Conservation (phyloP, 805 yeast species). For the Blastobotrys americana region DNA sequence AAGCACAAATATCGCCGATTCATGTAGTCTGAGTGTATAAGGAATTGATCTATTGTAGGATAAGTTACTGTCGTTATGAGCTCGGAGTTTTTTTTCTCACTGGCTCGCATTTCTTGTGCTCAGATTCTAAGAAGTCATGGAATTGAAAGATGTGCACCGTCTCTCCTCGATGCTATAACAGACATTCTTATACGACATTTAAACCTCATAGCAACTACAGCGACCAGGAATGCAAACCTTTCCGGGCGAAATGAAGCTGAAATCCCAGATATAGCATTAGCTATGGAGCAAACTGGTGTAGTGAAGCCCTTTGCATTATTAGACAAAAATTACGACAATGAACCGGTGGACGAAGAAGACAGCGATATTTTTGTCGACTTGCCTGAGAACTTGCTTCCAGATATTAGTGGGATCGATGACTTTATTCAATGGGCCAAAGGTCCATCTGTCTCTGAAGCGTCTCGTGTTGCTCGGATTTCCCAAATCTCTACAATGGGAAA, state of each 20-base stretch:
- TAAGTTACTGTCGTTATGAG: no score
- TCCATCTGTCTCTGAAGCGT: slow-evolving; percentile 38
- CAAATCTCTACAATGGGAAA: slow-evolving; percentile 2
- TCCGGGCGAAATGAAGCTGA: slow-evolving; percentile 42
- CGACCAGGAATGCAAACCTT: slow-evolving; percentile 43
- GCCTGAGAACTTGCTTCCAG: not conserved
- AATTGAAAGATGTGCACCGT: slow-evolving; percentile 68
- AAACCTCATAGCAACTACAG: slow-evolving; percentile 43
- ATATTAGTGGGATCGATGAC: slow-evolving; percentile 41
- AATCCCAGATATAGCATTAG: slow-evolving; percentile 64
- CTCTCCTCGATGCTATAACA: slow-evolving; percentile 65
- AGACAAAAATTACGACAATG: slow-evolving; percentile 46
- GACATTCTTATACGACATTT: slow-evolving; percentile 67
- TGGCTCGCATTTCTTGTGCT: slow-evolving; percentile 43
- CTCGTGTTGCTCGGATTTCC: slow-evolving; percentile 24
- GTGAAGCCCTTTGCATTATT: slow-evolving; percentile 50
- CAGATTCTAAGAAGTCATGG: slow-evolving; percentile 72
- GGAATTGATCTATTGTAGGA: no score
- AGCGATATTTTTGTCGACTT: not conserved
- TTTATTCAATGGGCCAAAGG: slow-evolving; percentile 54
- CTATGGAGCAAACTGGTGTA: slow-evolving; percentile 56
- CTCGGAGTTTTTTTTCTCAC: slow-evolving; percentile 40
- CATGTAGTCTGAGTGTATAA: no score
- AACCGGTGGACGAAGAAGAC: slow-evolving; percentile 27
- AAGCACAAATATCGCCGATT: no score